Conservation (phyloP, 495 filamentous ascomycete species). For the Platismatia glauca region DNA sequence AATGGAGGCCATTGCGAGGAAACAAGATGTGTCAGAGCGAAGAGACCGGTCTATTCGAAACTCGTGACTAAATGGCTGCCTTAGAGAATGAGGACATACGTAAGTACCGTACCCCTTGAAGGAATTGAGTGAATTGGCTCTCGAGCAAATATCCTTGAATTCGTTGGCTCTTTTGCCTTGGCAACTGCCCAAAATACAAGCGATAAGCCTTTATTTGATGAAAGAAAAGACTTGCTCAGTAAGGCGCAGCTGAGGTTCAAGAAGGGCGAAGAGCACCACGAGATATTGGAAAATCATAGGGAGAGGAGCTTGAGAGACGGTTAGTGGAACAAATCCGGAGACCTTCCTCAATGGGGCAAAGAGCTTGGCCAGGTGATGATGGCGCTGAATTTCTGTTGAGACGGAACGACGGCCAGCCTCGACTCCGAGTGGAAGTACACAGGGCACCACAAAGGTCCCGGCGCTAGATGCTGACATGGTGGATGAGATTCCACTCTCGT, state of each 20-base stretch:
- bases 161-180: neutral
- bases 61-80: slow-evolving; percentile 2
- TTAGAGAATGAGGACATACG: neutral
- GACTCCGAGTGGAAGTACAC: neutral
- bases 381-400: neutral
- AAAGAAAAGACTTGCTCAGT: slow-evolving; percentile 10
- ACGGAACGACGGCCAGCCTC: neutral
- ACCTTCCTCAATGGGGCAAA: slow-evolving; percentile 17
- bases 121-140: neutral
- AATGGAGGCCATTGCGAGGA: neutral
- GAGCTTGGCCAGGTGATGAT: slow-evolving; percentile 16
- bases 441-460: neutral
- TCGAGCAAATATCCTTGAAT: neutral
- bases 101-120: neutral
- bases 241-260: slow-evolving; percentile 24
- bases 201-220: neutral
- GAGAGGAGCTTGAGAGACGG: slow-evolving; percentile 14
- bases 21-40: neutral
- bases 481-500: neutral
- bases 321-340: slow-evolving; percentile 22
- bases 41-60: neutral
- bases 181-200: neutral
- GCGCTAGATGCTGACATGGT: neutral
- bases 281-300: slow-evolving; percentile 9
- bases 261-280: slow-evolving; percentile 20